Base-by-base conservation (phyloP, 2,329 filamentous ascomycete genomes). In the Helicocarpus griseus region DNA sequence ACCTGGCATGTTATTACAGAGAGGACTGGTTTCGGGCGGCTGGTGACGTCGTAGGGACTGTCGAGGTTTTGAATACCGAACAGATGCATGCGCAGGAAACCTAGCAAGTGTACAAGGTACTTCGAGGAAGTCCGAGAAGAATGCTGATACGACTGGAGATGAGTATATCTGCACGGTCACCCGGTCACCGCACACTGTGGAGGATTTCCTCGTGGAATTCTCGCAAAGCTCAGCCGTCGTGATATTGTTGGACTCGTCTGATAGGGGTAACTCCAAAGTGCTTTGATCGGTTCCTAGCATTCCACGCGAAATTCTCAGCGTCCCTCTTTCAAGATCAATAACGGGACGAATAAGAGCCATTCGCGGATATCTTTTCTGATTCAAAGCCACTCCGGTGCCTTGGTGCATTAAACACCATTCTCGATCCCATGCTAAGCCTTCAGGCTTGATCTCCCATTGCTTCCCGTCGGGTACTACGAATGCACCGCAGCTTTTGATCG, bases 341-440 rank as follows among this genome's bases (percentile, higher is more conserved):
- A 63, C 67, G 5, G 93, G 91, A 48, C 79, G 78, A 48, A 98
- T 76, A 4, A 96, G 77, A 11, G 88, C 86, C 91, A 98, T 97
- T 31, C 77, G 81, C 2, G 90, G 87, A 63, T 93, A 85, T 57
- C 83, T 78, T 70, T 97, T 98, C 68, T 97, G 91, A 63, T 81
- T 95, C 50, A 98, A 73, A 5, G 86, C 89, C 59, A 84, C 82
- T 0, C 88, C 86, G 1, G 90, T 94, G 40, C 88, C 89, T 62
- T 83, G 80, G 64, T 96, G 90, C 13, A 98, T 77, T 19, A 98
- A 73, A 69, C 91, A 97, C 91, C 93, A 98, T 72, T 97, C 91
- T 55, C 93, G 79, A 66, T 98, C 93, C 89, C 91, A 97, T 7
- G 83, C 86, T 2, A 98, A 74, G 0, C 93, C 93, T 70, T 96